Percentiles rank a stretch among this genome's conserved stretches.
phyloP scores from a whole-genome alignment of 495 filamentous ascomycete species.

The Hypoxylon rickii region DNA sequence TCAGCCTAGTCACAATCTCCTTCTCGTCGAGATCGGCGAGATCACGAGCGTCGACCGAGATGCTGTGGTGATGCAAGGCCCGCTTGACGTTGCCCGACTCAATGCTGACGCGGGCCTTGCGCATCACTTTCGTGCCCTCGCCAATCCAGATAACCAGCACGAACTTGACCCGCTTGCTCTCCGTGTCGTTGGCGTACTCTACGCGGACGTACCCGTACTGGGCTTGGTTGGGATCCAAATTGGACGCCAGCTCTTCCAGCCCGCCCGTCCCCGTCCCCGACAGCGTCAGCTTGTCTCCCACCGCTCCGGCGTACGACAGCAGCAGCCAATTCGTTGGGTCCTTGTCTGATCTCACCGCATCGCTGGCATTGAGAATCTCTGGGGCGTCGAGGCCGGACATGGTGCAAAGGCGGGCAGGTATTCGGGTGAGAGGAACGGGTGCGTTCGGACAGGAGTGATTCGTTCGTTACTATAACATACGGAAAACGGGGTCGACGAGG shows the following conservation, averaged over 20 bases:
- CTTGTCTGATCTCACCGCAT: conserved; percentile 59
- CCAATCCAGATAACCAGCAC: conserved; percentile 62
- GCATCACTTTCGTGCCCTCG: conserved; percentile 59
- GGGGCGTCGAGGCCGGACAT: conserved; percentile 54
- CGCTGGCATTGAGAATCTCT: conserved; percentile 54
- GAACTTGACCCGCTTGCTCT: conserved; percentile 63
- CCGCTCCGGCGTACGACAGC: conserved; percentile 54
- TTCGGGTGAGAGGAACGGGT: conserved; percentile 8
- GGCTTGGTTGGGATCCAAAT: conserved; percentile 54
- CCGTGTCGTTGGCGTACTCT: conserved; percentile 64
- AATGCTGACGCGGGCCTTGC: conserved; percentile 61
- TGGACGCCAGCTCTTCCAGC: conserved; percentile 49
- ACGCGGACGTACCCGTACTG: conserved; percentile 62
- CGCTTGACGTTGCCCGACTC: conserved; percentile 61
- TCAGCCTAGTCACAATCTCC: conserved; percentile 54
- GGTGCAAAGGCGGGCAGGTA: conserved; percentile 1
- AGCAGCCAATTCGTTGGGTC: conserved; percentile 61
- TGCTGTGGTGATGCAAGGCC: conserved; percentile 57
- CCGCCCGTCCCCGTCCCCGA: conserved; percentile 55
- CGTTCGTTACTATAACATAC: conserved; percentile 27
- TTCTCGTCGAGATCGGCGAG: conserved; percentile 56
- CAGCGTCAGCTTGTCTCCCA: conserved; percentile 53
- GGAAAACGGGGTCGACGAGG: neutral
- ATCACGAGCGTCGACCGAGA: conserved; percentile 58
- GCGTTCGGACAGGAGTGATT: conserved; percentile 1